Base-by-base conservation (phyloP, 495 filamentous ascomycete genomes). In the Pseudevernia furfuracea region DNA sequence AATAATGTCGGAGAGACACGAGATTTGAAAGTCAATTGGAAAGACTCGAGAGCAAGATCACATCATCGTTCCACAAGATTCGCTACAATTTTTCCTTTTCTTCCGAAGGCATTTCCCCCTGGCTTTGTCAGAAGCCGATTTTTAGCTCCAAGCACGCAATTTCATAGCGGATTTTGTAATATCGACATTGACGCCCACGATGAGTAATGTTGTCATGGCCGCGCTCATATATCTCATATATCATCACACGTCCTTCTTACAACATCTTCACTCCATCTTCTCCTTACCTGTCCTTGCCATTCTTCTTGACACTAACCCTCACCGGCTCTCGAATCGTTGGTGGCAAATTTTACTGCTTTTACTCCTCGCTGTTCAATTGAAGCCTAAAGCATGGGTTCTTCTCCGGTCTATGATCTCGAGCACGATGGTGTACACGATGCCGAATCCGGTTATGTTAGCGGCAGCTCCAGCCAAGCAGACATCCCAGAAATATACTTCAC, bases 371-470 rank as follows among this genome's bases (percentile, higher is more conserved):
- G n/a, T 23, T 19, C 30, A 34, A 36, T 23, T 59, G 7, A 19
- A 28, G 37, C 6, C 15, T 1, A 19, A 2, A 53, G 36, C 8
- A 63, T 46, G 58, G 67, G 48, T 44, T 67, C 55, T n/a, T 69
- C 70, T 48, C 62, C 70, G 15, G 44, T 61, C n/a, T 61, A 36
- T 37, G 44, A 67, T 34, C 23, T 66, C 34, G 80, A 81, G 61
- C 70, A 66, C 48, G 67, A 74, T 30, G 76, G 78, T 58, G 63
- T 71, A 30, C 72, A 69, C 60, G 76, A 81, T 49, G 79, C 80
- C 61, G 94, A 97, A 75, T 97, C 94, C 52, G 94, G 95, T 61
- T 97, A 97, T 79, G 89, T 84, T 60, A 92, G 89, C 68, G 88
- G 82, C 59, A 77, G 79, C 60, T 87, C 86, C 4, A 90, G 85